Evolutionary conservation across 2,329 filamentous ascomycete genomes (phyloP).

Genomic region (Cladophialophora psammophila): DNA sequence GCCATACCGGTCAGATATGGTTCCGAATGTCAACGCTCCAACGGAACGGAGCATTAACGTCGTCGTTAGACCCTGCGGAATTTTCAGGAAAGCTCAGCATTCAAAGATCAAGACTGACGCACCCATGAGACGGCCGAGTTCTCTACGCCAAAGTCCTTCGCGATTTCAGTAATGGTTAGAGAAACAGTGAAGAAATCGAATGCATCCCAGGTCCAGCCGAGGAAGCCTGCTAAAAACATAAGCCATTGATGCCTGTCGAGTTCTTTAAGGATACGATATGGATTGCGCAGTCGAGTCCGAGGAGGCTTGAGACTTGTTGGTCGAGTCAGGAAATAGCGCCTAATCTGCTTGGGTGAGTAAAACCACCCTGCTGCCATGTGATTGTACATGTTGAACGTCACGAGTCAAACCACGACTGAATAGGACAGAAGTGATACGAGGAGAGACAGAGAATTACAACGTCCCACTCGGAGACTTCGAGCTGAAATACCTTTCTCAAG

Average conservation of each 20-base stretch:
- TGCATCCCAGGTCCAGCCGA: constrained; percentile 61
- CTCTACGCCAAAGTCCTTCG: constrained; percentile 59
- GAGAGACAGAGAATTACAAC: neutral
- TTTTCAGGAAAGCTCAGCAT: neutral
- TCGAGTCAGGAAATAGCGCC: constrained; percentile 46
- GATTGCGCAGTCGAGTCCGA: constrained; percentile 54
- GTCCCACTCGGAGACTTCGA: neutral
- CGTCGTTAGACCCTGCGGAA: constrained; percentile 52
- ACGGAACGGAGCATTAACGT: constrained; percentile 67
- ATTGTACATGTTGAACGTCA: constrained; percentile 42
- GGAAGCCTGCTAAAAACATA: constrained; percentile 56
- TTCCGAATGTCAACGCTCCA: constrained; percentile 64
- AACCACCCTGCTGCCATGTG: constrained; percentile 46
- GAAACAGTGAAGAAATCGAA: constrained; percentile 70
- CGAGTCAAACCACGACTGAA: neutral
- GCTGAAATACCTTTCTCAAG: neutral
- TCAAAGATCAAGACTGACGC: constrained; percentile 43
- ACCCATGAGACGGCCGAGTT: constrained; percentile 67
- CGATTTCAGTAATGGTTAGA: constrained; percentile 61
- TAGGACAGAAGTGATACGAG: neutral
- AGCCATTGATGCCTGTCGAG: constrained; percentile 65
- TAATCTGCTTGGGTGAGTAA: constrained; percentile 46
- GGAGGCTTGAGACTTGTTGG: constrained; percentile 47
- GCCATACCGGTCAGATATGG: constrained; percentile 59
- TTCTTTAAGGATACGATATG: constrained; percentile 58